These are phyloP conservation scores for Nicotiana obtusifolia DNA, from an alignment of 257 asterid genomes.

Conservation along the genomic window DNA sequence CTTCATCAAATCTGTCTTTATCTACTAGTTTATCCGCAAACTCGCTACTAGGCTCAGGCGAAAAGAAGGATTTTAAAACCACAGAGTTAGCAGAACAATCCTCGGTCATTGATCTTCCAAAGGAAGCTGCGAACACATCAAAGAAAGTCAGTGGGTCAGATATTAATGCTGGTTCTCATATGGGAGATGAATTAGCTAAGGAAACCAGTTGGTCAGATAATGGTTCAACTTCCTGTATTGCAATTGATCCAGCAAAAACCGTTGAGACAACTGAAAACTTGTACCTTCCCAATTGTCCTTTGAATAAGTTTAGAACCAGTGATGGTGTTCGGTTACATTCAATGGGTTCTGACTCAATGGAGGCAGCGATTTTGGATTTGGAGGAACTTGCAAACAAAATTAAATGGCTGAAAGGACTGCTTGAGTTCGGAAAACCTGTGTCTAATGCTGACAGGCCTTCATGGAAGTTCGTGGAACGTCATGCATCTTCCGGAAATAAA, in stretches of 20 bases:
- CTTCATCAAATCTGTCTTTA: background rate
- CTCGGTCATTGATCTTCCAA: background rate
- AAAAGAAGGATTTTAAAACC: background rate
- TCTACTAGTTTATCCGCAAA: background rate
- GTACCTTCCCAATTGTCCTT: background rate
- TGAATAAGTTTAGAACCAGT: constrained; percentile 12
- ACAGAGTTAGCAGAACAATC: background rate
- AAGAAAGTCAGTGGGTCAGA: background rate
- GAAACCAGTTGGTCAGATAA: background rate
- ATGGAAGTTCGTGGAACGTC: constrained; percentile 27
- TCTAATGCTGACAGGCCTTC: constrained; percentile 5
- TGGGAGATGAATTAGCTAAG: background rate
- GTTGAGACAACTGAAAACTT: background rate
- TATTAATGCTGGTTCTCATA: background rate
- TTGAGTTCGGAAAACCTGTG: constrained; percentile 6
- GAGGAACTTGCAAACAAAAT: constrained; percentile 25
- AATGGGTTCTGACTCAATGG: constrained; percentile 8
- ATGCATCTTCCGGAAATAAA: constrained; percentile 9
- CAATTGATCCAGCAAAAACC: constrained; percentile 4
- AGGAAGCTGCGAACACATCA: background rate
- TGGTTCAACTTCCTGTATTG: background rate
- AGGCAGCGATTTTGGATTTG: constrained; percentile 26
- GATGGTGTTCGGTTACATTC: constrained; percentile 12
- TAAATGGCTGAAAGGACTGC: constrained; percentile 21
- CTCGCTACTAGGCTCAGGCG: background rate